phyloP scores from a whole-genome alignment of 2,329 filamentous ascomycete species.

The Didymella sp. region DNA sequence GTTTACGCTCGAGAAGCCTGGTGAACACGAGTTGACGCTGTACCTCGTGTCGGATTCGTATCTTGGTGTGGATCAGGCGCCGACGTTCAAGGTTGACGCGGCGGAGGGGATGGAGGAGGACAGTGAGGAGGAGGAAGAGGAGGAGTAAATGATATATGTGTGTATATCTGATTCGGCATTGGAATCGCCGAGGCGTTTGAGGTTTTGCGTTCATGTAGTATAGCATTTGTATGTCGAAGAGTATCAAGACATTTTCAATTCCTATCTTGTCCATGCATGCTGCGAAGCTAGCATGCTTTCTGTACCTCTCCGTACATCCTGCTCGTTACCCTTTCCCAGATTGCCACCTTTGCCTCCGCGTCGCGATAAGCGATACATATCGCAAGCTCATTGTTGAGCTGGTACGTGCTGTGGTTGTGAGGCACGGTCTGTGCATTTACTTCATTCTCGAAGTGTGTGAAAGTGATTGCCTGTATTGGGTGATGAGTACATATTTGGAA shows the following conservation, averaged over 20 bases:
- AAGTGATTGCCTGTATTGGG: too few species aligned
- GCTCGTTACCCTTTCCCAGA: too few species aligned
- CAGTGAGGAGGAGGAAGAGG: slow-evolving; percentile 71
- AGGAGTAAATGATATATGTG: not conserved
- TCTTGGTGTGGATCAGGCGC: slow-evolving; percentile 94
- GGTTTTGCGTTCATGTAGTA: not conserved
- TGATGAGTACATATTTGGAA: too few species aligned
- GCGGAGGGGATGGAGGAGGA: slow-evolving; percentile 96
- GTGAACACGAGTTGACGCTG: slow-evolving; percentile 85
- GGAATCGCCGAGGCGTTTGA: not conserved
- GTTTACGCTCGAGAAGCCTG: slow-evolving; percentile 83
- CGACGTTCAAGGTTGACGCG: slow-evolving; percentile 82
- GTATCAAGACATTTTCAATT: not conserved
- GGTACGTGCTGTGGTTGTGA: too few species aligned
- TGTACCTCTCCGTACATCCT: too few species aligned
- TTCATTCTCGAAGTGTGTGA: too few species aligned
- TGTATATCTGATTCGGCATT: not conserved
- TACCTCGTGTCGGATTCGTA: slow-evolving; percentile 98
- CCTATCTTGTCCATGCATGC: too few species aligned
- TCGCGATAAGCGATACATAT: too few species aligned
- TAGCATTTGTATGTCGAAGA: not conserved
- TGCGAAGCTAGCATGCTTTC: too few species aligned
- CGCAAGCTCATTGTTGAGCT: too few species aligned
- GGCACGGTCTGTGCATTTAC: too few species aligned
- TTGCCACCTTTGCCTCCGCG: too few species aligned